Percentiles rank a stretch among this genome's conserved stretches.
phyloP scores from a whole-genome alignment of 306 rosid species.

The Psophocarpus tetragonolobus region DNA sequence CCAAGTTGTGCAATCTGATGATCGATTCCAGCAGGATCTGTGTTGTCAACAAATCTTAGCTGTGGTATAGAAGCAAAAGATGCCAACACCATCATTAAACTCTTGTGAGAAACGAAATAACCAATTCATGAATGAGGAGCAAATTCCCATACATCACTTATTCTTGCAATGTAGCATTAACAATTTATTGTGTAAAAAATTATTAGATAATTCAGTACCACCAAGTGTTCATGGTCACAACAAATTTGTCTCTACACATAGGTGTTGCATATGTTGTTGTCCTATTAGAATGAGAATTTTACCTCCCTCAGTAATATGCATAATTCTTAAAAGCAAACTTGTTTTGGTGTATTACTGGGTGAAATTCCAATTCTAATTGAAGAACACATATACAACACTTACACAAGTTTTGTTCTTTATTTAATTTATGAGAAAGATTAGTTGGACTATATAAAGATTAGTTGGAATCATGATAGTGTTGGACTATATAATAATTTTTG shows the following conservation, averaged over 20 bases:
- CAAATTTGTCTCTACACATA: too few species aligned
- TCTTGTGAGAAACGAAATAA: not conserved
- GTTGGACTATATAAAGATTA: not conserved
- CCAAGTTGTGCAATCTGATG: constrained; percentile 99
- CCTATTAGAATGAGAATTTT: too few species aligned
- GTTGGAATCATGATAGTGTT: not conserved
- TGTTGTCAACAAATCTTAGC: constrained; percentile 97
- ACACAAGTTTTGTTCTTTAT: too few species aligned
- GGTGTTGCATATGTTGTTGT: too few species aligned
- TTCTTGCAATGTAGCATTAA: not conserved
- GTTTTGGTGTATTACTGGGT: too few species aligned
- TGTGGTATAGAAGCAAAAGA: constrained; percentile 35
- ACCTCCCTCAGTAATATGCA: too few species aligned
- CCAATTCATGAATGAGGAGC: not conserved
- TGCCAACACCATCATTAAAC: not conserved
- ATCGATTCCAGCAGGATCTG: constrained; percentile 99
- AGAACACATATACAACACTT: too few species aligned
- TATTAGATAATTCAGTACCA: too few species aligned
- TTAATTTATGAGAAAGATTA: not conserved
- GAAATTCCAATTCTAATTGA: too few species aligned
- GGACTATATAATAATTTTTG: not conserved
- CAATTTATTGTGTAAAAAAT: too few species aligned
- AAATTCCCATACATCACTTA: not conserved
- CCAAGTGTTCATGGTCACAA: too few species aligned
- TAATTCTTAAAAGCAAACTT: too few species aligned